A percentile compares a stretch with the other conserved stretches of the same genome.
Conservation (phyloP, 176 grass and related monocot species). For the Carex parvula region DNA sequence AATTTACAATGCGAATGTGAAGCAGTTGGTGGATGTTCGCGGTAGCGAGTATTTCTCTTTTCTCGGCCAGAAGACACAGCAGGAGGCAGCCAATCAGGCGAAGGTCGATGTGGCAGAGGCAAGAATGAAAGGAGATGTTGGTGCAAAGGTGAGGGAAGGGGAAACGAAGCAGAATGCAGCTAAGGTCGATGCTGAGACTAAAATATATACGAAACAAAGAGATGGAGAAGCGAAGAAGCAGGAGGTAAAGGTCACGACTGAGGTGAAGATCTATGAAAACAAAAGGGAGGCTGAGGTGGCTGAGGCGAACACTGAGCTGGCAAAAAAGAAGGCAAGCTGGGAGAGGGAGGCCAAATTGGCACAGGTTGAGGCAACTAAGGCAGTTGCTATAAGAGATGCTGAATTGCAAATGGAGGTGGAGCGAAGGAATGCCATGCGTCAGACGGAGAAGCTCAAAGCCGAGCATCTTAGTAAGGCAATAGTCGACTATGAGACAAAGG, state of each 20-base stretch:
- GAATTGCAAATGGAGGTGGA: slow-evolving; percentile 86
- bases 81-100: slow-evolving; percentile 69
- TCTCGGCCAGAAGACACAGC: slow-evolving; percentile 79
- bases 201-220: slow-evolving; percentile 41
- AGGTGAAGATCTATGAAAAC: slow-evolving; percentile 64
- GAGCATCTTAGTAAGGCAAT: slow-evolving; percentile 69
- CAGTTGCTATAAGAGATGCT: slow-evolving; percentile 69
- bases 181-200: slow-evolving; percentile 74
- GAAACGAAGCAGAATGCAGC: slow-evolving; percentile 50
- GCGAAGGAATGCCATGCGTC: slow-evolving; percentile 42
- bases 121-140: slow-evolving; percentile 56
- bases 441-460: slow-evolving; percentile 91
- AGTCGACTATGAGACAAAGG: slow-evolving; percentile 81
- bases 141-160: slow-evolving; percentile 49
- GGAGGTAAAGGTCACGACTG: slow-evolving; percentile 48
- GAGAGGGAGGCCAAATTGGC: slow-evolving; percentile 43
- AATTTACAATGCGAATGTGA: slow-evolving; percentile 91
- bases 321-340: slow-evolving; percentile 80
- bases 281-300: slow-evolving; percentile 66
- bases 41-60: slow-evolving; percentile 92
- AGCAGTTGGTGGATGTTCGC: slow-evolving; percentile 68
- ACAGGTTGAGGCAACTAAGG: slow-evolving; percentile 66
- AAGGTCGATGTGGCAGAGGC: slow-evolving; percentile 77
- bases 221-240: slow-evolving; percentile 51
- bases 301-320: slow-evolving; percentile 47